Evolutionary conservation across 257 asterid genomes (phyloP), one percentile per base, ranked within the genome.

Genomic region (Salvia miltiorrhiza): DNA sequence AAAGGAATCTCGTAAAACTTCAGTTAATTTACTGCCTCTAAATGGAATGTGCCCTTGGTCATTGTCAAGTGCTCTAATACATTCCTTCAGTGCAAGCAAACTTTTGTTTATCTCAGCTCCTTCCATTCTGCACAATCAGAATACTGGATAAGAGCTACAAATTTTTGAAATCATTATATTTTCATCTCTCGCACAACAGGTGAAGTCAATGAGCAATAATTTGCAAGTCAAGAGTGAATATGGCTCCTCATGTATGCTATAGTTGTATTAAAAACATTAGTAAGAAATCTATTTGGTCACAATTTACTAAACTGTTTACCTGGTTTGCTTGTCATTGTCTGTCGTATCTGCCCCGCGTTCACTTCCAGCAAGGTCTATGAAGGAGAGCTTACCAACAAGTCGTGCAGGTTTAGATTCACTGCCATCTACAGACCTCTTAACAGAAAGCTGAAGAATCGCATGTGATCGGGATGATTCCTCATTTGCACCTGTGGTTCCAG

Each of bases 301-400:
- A 58, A 44, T 45, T 30, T n/a, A 52, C 23, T 26, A 17, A 35
- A 23, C 23, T 19, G 58, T 23, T 49, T 74, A 92, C 98, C 99
- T 89, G 24, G 99, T 94, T 79, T 87, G 98, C 79, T 89, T 94
- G 80, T 94, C 99, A 77, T 95, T 95, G 50, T 95, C 99, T 30
- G 99, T 95, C n/a, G 99, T 95, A 78, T 95, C 99, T 10, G 99
- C 99, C 76, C 99, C 99, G 67, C 99, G 98, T 75, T 95, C 99
- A 78, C 99, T 95, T 71, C 99, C 99, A 47, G 99, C 99, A 77
- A 95, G 99, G 81, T 95, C 99, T 41, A 95, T 95, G 80, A 95
- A 95, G 74, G 99, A 95, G 81, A 95, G 94, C 75, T 95, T 95
- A 53, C 99, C 99, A 81, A 94, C 85, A 33, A 85, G 84, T 64